phyloP scores from a whole-genome alignment of 2,329 filamentous ascomycete genomes.

The Fusarium chlamydosporum region DNA sequence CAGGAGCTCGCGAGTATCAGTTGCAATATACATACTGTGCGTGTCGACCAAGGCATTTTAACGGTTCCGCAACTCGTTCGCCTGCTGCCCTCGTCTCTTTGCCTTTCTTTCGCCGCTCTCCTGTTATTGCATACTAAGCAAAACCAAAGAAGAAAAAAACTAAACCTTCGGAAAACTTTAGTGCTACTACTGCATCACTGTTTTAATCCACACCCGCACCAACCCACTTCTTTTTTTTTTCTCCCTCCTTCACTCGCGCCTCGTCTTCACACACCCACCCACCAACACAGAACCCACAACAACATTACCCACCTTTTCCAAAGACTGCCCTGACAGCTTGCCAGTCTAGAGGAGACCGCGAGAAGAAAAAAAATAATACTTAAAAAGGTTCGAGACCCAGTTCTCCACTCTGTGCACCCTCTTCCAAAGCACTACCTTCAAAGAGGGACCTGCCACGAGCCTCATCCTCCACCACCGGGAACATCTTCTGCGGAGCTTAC shows the following conservation, averaged over 20 bases:
- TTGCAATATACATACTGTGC: slow-evolving; percentile 38
- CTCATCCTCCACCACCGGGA: slow-evolving; percentile 59
- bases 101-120: slow-evolving; percentile 32
- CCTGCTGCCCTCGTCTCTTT: slow-evolving; percentile 8
- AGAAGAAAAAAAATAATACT: slow-evolving; percentile 51
- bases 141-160: slow-evolving; percentile 6
- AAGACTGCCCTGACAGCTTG: slow-evolving; percentile 51
- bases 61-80: slow-evolving; percentile 45
- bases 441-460: slow-evolving; percentile 58
- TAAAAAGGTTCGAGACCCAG: slow-evolving; percentile 61
- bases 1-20: slow-evolving; percentile 38
- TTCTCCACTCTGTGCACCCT: slow-evolving; percentile 63
- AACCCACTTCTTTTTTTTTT: slow-evolving; percentile 45
- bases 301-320: slow-evolving; percentile 51
- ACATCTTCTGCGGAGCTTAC: slow-evolving; percentile 52
- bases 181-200: slow-evolving; percentile 37
- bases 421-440: slow-evolving; percentile 61
- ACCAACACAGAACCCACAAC: slow-evolving; percentile 41
- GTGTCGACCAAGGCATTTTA: slow-evolving; percentile 44
- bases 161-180: slow-evolving; percentile 29
- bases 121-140: slow-evolving; percentile 43
- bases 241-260: slow-evolving; percentile 46
- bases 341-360: slow-evolving; percentile 36
- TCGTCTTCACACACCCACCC: slow-evolving; percentile 46
- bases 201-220: slow-evolving; percentile 46